Percentiles rank a stretch among this genome's conserved stretches.
Evolutionary conservation across 768 basidiomycete genomes (phyloP).

Genomic region (Collybia sordida): DNA sequence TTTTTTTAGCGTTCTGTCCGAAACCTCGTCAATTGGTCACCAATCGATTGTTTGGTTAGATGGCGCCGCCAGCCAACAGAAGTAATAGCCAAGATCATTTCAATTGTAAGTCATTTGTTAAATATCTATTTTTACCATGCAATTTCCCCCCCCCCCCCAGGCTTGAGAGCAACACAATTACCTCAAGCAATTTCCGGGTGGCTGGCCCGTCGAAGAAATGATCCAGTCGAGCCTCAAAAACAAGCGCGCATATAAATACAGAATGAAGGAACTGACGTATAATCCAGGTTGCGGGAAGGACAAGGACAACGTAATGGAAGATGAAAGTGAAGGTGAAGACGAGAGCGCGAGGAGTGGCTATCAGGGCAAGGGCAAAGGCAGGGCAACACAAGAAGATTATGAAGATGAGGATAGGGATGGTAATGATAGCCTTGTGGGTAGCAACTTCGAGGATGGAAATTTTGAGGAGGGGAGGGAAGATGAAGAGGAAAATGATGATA

Average conservation of each 20-base stretch:
- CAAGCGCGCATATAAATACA: background rate
- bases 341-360: background rate
- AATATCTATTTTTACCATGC: background rate
- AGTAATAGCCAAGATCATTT: conserved; percentile 1
- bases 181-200: too few species aligned
- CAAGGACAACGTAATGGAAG: background rate
- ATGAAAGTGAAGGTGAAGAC: background rate
- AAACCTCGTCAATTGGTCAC: background rate
- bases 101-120: background rate
- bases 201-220: too few species aligned
- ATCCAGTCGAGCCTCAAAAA: background rate
- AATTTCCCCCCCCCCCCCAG: background rate
- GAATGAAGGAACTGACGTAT: background rate
- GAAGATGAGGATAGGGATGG: background rate
- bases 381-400: background rate
- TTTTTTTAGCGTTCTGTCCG: background rate
- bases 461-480: background rate
- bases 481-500: background rate
- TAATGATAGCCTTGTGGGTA: too few species aligned
- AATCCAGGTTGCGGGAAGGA: background rate
- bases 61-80: background rate
- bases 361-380: background rate
- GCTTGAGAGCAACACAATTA: too few species aligned
- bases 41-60: background rate
- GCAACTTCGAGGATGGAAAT: too few species aligned